Base-by-base conservation (phyloP, 2,329 filamentous ascomycete species). In the Pochonia chlamydosporia region DNA sequence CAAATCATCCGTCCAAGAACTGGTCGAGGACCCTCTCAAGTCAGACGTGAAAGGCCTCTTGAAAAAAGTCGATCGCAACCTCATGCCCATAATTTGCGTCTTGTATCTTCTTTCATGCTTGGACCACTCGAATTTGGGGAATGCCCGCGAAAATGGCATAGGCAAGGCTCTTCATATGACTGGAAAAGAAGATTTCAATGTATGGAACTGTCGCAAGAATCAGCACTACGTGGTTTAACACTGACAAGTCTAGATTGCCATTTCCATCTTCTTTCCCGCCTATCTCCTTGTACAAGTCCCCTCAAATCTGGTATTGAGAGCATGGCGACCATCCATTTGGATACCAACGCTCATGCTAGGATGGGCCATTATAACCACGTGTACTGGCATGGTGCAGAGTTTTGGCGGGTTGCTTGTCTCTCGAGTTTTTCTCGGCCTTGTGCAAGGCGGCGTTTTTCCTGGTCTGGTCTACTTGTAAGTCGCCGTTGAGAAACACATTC, bases 381-480 rank as follows among this genome's bases (percentile, higher is more conserved):
- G 72, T 7, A 73, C 75, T 63, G 78, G 78, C n/a, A 55, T 75
- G 10, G 73, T 81, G n/a, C 55, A 68, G 10, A 73, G 67, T 55
- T 77, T 71, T 44, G 56, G 59, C 4, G 73, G 74, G 1, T 71
- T 79, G n/a, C 62, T 82, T 55, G 65, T 63, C 52, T 60, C 71
- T 40, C 67, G 75, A 20, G 66, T 70, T 49, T 65, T 73, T 33
- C 65, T 79, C 0, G 75, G 75, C 35, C 53, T 76, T 21, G 69
- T 71, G 14, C 74, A 78, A 60, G 79, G 77, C 39, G 81, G 79
- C 39, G 65, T 82, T 5, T 84, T 84, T 53, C 82, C 82, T 5
- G 79, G 79, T 26, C 73, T 82, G 49, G 76, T 73, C n/a, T 80
- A 78, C 59, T 80, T 75, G 64, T 63, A 54, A 52, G 62, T 55